phyloP scores from a whole-genome alignment of 73 alveolate genomes.

The Breviolum minutum region DNA sequence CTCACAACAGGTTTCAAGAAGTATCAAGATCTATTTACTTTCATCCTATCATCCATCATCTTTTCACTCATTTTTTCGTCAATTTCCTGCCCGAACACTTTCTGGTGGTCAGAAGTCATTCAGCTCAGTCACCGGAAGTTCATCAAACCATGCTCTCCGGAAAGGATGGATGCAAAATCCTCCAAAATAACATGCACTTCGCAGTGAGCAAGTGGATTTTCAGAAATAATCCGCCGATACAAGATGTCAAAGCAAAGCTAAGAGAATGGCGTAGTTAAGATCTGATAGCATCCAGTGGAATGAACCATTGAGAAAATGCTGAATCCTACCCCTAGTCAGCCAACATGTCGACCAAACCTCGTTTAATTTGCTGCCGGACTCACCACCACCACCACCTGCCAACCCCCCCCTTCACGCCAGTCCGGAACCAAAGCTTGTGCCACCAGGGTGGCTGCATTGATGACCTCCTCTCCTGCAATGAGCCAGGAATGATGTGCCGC shows the following conservation, averaged over 20 bases:
- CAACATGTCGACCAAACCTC: background rate
- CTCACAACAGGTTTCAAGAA: too few species aligned
- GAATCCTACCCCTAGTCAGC: slow-evolving; percentile 1
- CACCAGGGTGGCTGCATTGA: slow-evolving; percentile 56
- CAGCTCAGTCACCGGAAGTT: slow-evolving; percentile 28
- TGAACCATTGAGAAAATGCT: background rate
- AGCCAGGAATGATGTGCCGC: slow-evolving; percentile 17
- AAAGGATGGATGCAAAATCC: slow-evolving; percentile 36
- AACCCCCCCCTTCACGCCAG: background rate
- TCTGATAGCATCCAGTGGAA: background rate
- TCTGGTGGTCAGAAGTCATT: too few species aligned
- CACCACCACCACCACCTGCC: background rate
- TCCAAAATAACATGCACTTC: background rate
- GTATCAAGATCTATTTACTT: too few species aligned
- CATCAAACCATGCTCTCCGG: slow-evolving; percentile 58
- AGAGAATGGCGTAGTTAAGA: too few species aligned
- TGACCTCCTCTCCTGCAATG: slow-evolving; percentile 65
- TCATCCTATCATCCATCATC: too few species aligned
- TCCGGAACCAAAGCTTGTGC: slow-evolving; percentile 58
- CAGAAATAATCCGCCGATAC: background rate
- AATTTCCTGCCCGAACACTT: background rate
- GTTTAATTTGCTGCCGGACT: background rate
- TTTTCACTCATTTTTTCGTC: too few species aligned
- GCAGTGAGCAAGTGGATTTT: too few species aligned
- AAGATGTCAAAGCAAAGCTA: too few species aligned